Base-by-base conservation (phyloP, 441 rosid genomes). In the Jatropha multifida region DNA sequence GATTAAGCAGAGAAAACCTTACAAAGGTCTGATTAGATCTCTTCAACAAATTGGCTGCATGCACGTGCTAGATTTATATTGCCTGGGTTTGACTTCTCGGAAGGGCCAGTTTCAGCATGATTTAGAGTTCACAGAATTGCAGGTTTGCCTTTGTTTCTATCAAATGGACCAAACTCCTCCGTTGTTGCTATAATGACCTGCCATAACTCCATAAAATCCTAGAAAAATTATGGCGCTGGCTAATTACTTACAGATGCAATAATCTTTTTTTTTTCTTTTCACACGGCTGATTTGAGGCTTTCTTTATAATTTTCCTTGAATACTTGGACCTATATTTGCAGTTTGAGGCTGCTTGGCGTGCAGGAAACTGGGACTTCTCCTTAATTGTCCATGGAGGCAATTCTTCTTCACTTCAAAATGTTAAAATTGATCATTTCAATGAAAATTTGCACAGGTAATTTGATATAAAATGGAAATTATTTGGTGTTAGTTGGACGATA, bases 341-440 rank as follows among this genome's bases (percentile, higher is more conserved):
- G 99, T 94, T 90, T 73, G 97, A 94, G 83, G 97, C 99, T 85
- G 98, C 99, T 75, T 96, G 99, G 98, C 97, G 90, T 82, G 88
- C 97, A 46, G 98, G 94, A 76, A 94, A 94, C 75, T 96, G 99
- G 98, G 99, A 96, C 86, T 96, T 94, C 76, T 88, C 97, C 82
- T 83, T 89, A 66, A 88, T 87, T 79, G 81, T 69, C 81, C 75
- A 81, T 54, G 89, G 81, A 83, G 83, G 85, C 76, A 82, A 79
- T 79, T 82, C 83, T 68, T 72, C 85, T 76, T 77, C 89, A 73
- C 69, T 77, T 81, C 86, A 85, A 81, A 80, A 81, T 72, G 70
- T 84, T 69, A 88, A 83, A 83, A 81, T 70, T 80, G 83, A 81
- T 75, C 85, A 83, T 82, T 96, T 90, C 86, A 89, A 96, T 81